Evolutionary conservation across 2,329 filamentous ascomycete genomes (phyloP).

Genomic region (Didymosphaeria variabile): DNA sequence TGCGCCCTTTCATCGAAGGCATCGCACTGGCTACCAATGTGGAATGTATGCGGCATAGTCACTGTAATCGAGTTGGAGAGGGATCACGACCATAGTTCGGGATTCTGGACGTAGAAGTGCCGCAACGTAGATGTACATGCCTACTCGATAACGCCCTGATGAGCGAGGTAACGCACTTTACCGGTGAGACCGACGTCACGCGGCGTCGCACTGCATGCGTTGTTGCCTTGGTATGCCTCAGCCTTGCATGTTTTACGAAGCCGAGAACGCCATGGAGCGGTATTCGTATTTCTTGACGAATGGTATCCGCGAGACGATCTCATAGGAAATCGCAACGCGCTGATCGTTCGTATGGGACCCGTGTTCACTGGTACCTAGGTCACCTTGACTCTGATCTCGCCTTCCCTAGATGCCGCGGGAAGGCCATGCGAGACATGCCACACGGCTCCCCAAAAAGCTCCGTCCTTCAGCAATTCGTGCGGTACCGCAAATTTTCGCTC

Average conservation of each 20-base stretch:
- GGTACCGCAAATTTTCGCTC: background rate
- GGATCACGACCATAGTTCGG: background rate
- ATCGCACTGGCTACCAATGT: background rate
- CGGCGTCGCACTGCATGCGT: background rate
- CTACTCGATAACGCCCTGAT: background rate
- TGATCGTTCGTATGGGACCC: background rate
- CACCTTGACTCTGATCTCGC: background rate
- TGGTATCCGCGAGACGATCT: background rate
- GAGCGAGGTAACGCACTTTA: background rate
- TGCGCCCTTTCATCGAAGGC: background rate
- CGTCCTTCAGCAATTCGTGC: background rate
- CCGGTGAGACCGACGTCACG: background rate
- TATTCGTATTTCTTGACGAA: background rate
- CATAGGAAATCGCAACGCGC: background rate
- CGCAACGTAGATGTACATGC: background rate
- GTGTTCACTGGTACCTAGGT: background rate
- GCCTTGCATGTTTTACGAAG: background rate
- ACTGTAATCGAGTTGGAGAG: background rate
- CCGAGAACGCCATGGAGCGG: background rate
- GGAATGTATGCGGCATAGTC: background rate
- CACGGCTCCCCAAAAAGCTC: slow-evolving; percentile 9
- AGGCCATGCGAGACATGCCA: background rate
- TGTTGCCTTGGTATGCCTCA: background rate
- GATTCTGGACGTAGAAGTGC: background rate
- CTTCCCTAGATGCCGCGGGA: background rate